Percentiles rank a stretch among this genome's conserved stretches.
These are phyloP conservation scores for Geotrichum candidum DNA, from an alignment of 1,139 yeast species.

Conservation along the genomic window DNA sequence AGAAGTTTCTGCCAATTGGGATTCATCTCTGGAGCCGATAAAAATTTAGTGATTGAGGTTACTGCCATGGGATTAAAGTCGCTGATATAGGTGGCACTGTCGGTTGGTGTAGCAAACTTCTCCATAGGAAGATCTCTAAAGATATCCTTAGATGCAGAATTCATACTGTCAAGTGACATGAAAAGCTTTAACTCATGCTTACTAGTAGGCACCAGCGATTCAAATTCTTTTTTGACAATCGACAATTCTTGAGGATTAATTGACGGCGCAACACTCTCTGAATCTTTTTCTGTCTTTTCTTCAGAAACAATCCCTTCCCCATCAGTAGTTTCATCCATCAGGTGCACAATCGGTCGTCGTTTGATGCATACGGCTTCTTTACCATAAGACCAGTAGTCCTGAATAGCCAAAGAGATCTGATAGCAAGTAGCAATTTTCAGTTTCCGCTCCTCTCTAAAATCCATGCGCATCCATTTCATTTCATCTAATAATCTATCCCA, in stretches of 20 bases:
- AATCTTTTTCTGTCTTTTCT: background rate
- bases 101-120: slow-evolving; percentile 23
- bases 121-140: slow-evolving; percentile 25
- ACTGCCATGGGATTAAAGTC: slow-evolving; percentile 31
- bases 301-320: background rate
- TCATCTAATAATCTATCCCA: slow-evolving; percentile 77
- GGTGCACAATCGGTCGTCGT: slow-evolving; percentile 36
- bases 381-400: slow-evolving; percentile 75
- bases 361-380: slow-evolving; percentile 56
- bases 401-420: slow-evolving; percentile 61
- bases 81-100: slow-evolving; percentile 28
- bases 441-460: slow-evolving; percentile 65
- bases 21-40: slow-evolving; percentile 31
- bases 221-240: slow-evolving; percentile 1
- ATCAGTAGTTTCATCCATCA: slow-evolving; percentile 21
- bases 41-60: slow-evolving; percentile 32
- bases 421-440: slow-evolving; percentile 66
- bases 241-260: slow-evolving; percentile 2
- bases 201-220: slow-evolving; percentile 6
- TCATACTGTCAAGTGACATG: slow-evolving; percentile 48
- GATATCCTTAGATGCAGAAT: slow-evolving; percentile 34
- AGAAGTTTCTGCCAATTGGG: slow-evolving; percentile 33
- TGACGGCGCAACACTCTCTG: background rate
- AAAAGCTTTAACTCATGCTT: slow-evolving; percentile 51
- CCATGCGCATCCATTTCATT: slow-evolving; percentile 78